Conservation (phyloP, 1,139 yeast species). For the Pichia sp. region DNA sequence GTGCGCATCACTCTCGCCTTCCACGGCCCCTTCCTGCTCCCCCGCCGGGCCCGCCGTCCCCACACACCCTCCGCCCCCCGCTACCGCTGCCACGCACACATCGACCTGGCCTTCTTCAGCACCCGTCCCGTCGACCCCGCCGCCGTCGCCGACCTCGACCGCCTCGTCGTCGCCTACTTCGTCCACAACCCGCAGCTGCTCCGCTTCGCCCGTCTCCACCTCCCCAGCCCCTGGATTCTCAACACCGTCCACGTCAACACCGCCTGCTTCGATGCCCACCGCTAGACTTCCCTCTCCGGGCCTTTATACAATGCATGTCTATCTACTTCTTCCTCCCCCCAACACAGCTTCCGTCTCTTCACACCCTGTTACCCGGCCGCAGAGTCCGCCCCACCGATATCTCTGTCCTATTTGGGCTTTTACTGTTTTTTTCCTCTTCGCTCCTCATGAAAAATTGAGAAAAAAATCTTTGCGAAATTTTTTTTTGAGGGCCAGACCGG, state of each 20-base stretch:
- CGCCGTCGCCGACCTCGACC: not conserved
- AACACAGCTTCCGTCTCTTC: not conserved
- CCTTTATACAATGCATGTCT: not conserved
- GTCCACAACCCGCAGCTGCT: constrained; percentile 3
- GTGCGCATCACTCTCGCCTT: not conserved
- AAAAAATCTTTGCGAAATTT: not conserved
- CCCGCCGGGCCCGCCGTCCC: not conserved
- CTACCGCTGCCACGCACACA: not conserved
- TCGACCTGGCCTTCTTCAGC: not conserved
- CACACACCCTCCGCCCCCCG: not conserved
- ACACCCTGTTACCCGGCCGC: constrained; percentile 3
- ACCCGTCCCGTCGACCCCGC: not conserved
- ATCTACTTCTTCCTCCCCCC: not conserved
- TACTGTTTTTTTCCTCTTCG: not conserved
- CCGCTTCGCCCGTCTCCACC: not conserved
- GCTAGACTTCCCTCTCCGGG: not conserved
- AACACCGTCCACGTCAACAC: not conserved
- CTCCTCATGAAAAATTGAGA: constrained; percentile 5
- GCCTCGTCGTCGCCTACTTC: not conserved
- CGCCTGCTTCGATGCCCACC: not conserved
- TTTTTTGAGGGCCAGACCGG: not conserved
- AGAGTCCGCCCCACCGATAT: too few species aligned
- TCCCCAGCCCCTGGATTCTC: constrained; percentile 1
- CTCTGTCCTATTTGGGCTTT: not conserved
- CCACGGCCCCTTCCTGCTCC: not conserved